Conservation (phyloP, 805 yeast genomes). For the Wickerhamiella australiensis region DNA sequence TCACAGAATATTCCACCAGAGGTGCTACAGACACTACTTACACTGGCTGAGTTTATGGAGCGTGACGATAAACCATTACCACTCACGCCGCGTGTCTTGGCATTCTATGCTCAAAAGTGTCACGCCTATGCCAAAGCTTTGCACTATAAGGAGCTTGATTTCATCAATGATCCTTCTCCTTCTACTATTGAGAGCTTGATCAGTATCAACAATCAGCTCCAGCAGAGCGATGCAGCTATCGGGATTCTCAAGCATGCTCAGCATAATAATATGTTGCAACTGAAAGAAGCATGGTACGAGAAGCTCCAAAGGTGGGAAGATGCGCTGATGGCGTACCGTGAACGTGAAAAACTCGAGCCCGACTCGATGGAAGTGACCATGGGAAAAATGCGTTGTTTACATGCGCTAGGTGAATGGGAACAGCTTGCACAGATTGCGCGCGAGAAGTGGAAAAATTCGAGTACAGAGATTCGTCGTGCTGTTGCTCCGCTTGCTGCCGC, state of each 20-base stretch:
- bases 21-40: conserved; percentile 76
- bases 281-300: conserved; percentile 97
- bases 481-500: conserved; percentile 98
- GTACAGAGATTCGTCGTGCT: conserved; percentile 60
- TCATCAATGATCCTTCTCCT: conserved; percentile 83
- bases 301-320: conserved; percentile 97
- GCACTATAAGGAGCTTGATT: conserved; percentile 90
- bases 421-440: conserved; percentile 73
- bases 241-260: conserved; percentile 94
- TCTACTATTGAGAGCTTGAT: conserved; percentile 86
- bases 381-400: conserved; percentile 97
- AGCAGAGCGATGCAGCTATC: conserved; percentile 95
- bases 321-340: conserved; percentile 80
- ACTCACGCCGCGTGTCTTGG: conserved; percentile 75
- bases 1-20: conserved; percentile 93
- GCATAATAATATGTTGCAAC: conserved; percentile 62
- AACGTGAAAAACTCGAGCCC: conserved; percentile 47
- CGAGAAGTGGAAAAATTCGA: conserved; percentile 67
- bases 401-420: conserved; percentile 99
- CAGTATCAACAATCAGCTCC: conserved; percentile 83
- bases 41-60: conserved; percentile 92
- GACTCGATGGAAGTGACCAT: conserved; percentile 71
- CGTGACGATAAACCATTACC: conserved; percentile 94
- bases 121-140: conserved; percentile 97
- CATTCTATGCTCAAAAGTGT: conserved; percentile 85